phyloP scores from a whole-genome alignment of 768 basidiomycete species.

The Tephrocybe sp. region DNA sequence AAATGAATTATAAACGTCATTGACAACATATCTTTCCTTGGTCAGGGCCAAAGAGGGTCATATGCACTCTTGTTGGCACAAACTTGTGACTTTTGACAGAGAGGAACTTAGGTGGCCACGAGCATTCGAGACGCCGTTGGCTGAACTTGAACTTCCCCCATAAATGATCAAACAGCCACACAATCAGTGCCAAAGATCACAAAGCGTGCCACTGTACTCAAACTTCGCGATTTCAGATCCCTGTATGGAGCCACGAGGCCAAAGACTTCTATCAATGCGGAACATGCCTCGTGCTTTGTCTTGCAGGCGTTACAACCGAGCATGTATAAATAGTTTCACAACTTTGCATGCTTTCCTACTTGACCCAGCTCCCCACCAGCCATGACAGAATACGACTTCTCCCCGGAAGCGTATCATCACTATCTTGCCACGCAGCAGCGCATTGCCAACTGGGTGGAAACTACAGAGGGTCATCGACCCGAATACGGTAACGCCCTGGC shows the following conservation, averaged over 20 bases:
- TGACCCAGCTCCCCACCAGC: background rate
- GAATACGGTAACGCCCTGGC: conserved; percentile 16
- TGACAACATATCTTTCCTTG: too few relatives aligned
- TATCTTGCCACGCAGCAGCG: conserved; percentile 39
- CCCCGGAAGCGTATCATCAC: conserved; percentile 45
- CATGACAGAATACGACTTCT: conserved; percentile 54
- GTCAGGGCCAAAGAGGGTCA: too few relatives aligned
- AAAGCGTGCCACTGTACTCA: too few relatives aligned
- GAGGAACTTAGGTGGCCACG: too few relatives aligned
- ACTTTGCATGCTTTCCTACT: background rate
- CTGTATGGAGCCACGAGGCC: background rate
- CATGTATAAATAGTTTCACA: conserved; percentile 6
- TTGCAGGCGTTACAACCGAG: background rate
- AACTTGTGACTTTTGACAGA: too few relatives aligned
- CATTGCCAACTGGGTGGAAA: conserved; percentile 40
- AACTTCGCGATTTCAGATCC: too few relatives aligned
- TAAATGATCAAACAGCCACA: too few relatives aligned
- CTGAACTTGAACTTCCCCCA: too few relatives aligned
- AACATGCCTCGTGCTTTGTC: conserved; percentile 11
- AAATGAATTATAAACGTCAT: too few relatives aligned
- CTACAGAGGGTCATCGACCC: conserved; percentile 27
- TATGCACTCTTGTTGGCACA: too few relatives aligned
- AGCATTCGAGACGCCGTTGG: too few relatives aligned
- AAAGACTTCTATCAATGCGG: conserved; percentile 8
- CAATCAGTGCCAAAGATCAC: too few relatives aligned